Evolutionary conservation across 371 early-diverging fungal species (phyloP), one percentile per base, ranked within the genome.

Genomic region (Apophysomyces ossiformis): DNA sequence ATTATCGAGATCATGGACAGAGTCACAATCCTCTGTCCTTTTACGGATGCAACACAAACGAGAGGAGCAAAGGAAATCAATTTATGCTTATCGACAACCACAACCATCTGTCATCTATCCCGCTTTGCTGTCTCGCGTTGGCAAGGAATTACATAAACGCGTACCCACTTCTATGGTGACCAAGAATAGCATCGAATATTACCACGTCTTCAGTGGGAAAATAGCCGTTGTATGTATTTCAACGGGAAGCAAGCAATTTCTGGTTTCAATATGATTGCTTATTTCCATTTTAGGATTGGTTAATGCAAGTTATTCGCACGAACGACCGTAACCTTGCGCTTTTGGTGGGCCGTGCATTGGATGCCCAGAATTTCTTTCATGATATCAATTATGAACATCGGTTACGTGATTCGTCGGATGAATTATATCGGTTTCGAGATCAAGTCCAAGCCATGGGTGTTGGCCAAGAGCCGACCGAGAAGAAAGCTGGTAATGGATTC

Each of bases 291-390:
- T 54, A 65, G 78, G 91, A 89, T 87, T 89, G 71, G 76, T 80
- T 65, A 70, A 86, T 57, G 69, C 79, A 11, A 8, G 87, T 94
- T 38, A 87, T 94, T 67, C 76, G 86, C 57, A 90, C 93, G 0
- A 84, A 83, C 7, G 95, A 96, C 73, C 83, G 96, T 57, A 93
- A 94, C 61, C 71, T 94, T 64, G 91, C 93, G 0, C 75, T 94
- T 15, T 75, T 92, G 3, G 77, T 93, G 9, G 95, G 95, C 5
- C 85, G 95, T 8, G 86, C 93, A 11, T 73, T 96, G 64, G 93
- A 91, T 70, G 83, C 88, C 18, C 95, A 96, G 67, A 82, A 81
- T 38, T 88, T 94, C 65, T 91, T 95, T 67, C 90, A 93, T 70
- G 94, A 96, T 71, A 92, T 94, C 9, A 89, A 84, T 11, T 94